phyloP scores from a whole-genome alignment of 179 eudicot species.

The Heliamphora pulchella region DNA sequence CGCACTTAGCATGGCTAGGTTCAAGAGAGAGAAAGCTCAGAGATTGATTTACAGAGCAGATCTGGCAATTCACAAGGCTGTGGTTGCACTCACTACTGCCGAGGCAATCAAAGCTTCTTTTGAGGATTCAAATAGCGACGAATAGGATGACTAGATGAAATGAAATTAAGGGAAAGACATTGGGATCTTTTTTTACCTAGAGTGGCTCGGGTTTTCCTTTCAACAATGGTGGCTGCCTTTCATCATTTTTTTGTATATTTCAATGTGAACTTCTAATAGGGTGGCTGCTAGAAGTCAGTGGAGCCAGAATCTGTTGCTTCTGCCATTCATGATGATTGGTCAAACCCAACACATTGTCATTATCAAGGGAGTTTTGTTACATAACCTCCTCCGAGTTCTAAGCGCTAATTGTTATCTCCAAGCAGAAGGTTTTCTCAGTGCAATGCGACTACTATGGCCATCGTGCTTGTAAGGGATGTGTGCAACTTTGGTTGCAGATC shows the following conservation, averaged over 20 bases:
- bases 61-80: constrained; percentile 79
- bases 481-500: constrained; percentile 26
- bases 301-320: constrained; percentile 3
- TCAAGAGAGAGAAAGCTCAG: constrained; percentile 80
- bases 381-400: constrained; percentile 14
- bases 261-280: constrained; percentile 11
- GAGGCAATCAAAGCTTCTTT: constrained; percentile 65
- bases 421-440: constrained; percentile 23
- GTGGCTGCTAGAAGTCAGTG: constrained; percentile 3
- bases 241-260: constrained; percentile 13
- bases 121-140: constrained; percentile 24
- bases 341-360: neutral
- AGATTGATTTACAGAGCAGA: constrained; percentile 74
- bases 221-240: constrained; percentile 11
- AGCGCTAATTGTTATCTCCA: constrained; percentile 13
- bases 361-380: constrained; percentile 20
- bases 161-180: neutral
- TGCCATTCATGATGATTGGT: constrained; percentile 4
- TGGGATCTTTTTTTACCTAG: neutral
- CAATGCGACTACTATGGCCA: constrained; percentile 10
- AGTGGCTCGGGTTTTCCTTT: constrained; percentile 10
- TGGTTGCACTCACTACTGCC: constrained; percentile 71
- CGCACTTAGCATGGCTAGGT: constrained; percentile 60
- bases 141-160: constrained; percentile 15
- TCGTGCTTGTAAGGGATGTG: constrained; percentile 36